These are phyloP conservation scores for Catharanthus roseus DNA, from an alignment of 257 asterid genomes.

Conservation along the genomic window DNA sequence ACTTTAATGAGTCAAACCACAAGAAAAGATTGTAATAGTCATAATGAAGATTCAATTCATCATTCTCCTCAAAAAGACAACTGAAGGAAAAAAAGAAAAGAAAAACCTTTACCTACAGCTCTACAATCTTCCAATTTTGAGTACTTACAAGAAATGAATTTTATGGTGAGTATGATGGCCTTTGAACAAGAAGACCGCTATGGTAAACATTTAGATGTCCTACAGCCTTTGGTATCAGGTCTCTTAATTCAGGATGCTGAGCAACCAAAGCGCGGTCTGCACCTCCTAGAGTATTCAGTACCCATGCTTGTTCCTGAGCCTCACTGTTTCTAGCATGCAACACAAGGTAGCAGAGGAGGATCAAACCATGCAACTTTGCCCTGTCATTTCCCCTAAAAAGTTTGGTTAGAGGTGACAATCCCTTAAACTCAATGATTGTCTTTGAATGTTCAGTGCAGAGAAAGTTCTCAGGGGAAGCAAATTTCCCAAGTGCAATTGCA, in stretches of 20 bases:
- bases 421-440: constrained; percentile 60
- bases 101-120: constrained; percentile 4
- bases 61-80: not conserved
- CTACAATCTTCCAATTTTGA: not conserved
- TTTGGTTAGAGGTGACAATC: constrained; percentile 46
- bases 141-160: not conserved
- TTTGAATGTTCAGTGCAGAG: constrained; percentile 55
- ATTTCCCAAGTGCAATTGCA: constrained; percentile 58
- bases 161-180: constrained; percentile 24
- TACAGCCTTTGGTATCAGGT: constrained; percentile 45
- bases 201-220: constrained; percentile 60
- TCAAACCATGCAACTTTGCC: constrained; percentile 43
- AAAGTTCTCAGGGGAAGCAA: constrained; percentile 56
- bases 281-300: constrained; percentile 50
- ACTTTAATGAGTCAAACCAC: not conserved
- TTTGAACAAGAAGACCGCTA: constrained; percentile 54
- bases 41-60: not conserved
- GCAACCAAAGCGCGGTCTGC: constrained; percentile 41
- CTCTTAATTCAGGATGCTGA: constrained; percentile 57
- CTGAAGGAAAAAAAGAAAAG: not conserved
- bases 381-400: constrained; percentile 50
- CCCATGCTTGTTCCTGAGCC: constrained; percentile 57
- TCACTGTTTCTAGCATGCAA: constrained; percentile 63
- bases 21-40: not conserved
- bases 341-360: constrained; percentile 65